These are phyloP conservation scores for Ceratocystis papillata DNA, from an alignment of 2,329 filamentous ascomycete species.

Conservation along the genomic window DNA sequence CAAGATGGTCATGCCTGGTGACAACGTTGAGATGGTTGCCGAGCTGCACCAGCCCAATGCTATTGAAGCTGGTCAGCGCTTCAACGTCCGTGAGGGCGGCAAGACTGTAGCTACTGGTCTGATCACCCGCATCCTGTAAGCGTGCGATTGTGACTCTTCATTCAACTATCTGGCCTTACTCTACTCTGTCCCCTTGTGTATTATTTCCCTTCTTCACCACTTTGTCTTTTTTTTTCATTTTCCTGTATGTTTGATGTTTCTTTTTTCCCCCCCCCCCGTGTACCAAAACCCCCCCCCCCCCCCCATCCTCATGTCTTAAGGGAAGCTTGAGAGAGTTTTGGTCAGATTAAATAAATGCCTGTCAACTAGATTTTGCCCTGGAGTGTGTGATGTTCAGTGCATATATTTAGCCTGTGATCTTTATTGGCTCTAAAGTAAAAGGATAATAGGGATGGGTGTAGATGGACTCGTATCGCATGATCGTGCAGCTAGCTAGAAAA, in stretches of 20 bases:
- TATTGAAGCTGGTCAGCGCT: slow-evolving; percentile 81
- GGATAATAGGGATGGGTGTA: too few species aligned
- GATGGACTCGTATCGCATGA: too few species aligned
- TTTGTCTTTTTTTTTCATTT: slow-evolving; percentile 8
- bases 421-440: too few species aligned
- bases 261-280: not conserved
- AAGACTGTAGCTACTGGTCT: slow-evolving; percentile 77
- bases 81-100: slow-evolving; percentile 97
- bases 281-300: not conserved
- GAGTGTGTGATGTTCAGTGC: too few species aligned
- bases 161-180: not conserved
- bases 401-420: too few species aligned
- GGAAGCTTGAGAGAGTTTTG: not conserved
- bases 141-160: not conserved
- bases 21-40: slow-evolving; percentile 97
- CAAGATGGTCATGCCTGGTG: slow-evolving; percentile 93
- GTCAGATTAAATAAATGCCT: not conserved
- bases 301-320: not conserved
- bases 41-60: slow-evolving; percentile 76
- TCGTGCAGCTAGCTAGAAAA: too few species aligned
- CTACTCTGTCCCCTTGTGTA: slow-evolving; percentile 21
- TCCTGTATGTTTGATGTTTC: not conserved
- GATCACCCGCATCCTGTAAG: slow-evolving; percentile 58
- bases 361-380: too few species aligned
- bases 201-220: slow-evolving; percentile 12